Conservation (phyloP, 805 yeast species). For the Cyberlindnera euphorbiiphila region DNA sequence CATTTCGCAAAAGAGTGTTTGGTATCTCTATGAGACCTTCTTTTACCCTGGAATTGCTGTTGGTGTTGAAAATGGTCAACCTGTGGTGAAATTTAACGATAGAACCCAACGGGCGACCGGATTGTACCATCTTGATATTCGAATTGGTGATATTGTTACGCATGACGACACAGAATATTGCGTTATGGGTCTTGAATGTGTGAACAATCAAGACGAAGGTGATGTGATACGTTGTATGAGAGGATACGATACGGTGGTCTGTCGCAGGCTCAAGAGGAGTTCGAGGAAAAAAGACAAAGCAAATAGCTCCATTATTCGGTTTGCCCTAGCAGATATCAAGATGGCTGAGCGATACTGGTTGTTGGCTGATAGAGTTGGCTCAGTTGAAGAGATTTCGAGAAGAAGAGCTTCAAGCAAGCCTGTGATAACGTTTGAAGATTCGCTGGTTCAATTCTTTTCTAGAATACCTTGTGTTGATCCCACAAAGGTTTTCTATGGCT, state of each 20-base stretch:
- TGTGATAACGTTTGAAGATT: slow-evolving; percentile 12
- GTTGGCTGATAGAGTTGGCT: slow-evolving; percentile 30
- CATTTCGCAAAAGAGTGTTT: slow-evolving; percentile 38
- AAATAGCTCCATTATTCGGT: slow-evolving; percentile 14
- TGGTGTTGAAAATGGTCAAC: slow-evolving; percentile 26
- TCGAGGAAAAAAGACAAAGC: slow-evolving; percentile 18
- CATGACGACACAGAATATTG: slow-evolving; percentile 34
- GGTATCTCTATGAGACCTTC: slow-evolving; percentile 48
- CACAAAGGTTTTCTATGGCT: slow-evolving; percentile 20
- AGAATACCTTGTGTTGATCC: slow-evolving; percentile 1
- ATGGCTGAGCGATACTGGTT: slow-evolving; percentile 35
- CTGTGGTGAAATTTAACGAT: slow-evolving; percentile 39
- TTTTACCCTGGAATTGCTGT: slow-evolving; percentile 48
- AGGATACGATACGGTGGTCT: slow-evolving; percentile 52
- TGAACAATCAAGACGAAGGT: slow-evolving; percentile 14
- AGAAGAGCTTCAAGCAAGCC: slow-evolving; percentile 10
- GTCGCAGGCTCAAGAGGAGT: slow-evolving; percentile 26
- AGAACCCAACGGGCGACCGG: slow-evolving; percentile 30
- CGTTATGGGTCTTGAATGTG: slow-evolving; percentile 45
- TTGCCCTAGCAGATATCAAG: slow-evolving; percentile 30
- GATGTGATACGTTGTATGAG: slow-evolving; percentile 48
- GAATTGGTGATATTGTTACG: slow-evolving; percentile 52
- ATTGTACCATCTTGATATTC: slow-evolving; percentile 42
- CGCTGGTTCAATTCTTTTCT: slow-evolving; percentile 1
- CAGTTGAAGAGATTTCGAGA: slow-evolving; percentile 16